phyloP scores from a whole-genome alignment of 1,284 basidiomycete species.

The Microbotryum scabiosae region DNA sequence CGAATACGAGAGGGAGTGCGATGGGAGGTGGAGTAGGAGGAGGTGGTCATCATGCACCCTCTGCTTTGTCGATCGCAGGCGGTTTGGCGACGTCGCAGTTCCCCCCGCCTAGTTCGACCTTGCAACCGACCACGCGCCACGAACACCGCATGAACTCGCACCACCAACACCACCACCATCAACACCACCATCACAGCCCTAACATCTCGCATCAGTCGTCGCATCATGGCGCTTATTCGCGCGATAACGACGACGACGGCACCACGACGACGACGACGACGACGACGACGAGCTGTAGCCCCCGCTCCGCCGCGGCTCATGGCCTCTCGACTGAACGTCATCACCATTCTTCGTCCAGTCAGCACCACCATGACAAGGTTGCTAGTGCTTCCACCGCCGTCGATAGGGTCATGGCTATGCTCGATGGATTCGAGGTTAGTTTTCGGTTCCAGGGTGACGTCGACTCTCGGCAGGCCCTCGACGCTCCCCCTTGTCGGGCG shows the following conservation, averaged over 20 bases:
- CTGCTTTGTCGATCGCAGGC: too few relatives aligned
- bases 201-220: not conserved
- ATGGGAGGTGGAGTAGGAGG: too few relatives aligned
- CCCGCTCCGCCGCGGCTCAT: not conserved
- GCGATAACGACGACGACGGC: not conserved
- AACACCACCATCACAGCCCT: not conserved
- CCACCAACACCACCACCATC: too few relatives aligned
- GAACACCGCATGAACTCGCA: too few relatives aligned
- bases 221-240: not conserved
- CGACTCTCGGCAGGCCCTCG: not conserved
- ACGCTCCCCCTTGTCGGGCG: not conserved
- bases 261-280: too few relatives aligned
- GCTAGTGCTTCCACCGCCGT: conserved; percentile 18
- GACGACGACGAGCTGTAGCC: too few relatives aligned
- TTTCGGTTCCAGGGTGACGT: not conserved
- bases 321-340: not conserved
- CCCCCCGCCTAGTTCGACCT: too few relatives aligned
- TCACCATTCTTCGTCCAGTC: not conserved
- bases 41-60: too few relatives aligned
- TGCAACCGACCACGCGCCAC: too few relatives aligned
- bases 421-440: conserved; percentile 31
- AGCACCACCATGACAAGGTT: conserved; percentile 5
- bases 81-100: too few relatives aligned
- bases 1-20: too few relatives aligned
- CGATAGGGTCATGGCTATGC: conserved; percentile 25